Percentiles rank a stretch among this genome's conserved stretches.
Evolutionary conservation across 2,329 filamentous ascomycete species (phyloP).

Genomic region (Colletotrichum tabaci): DNA sequence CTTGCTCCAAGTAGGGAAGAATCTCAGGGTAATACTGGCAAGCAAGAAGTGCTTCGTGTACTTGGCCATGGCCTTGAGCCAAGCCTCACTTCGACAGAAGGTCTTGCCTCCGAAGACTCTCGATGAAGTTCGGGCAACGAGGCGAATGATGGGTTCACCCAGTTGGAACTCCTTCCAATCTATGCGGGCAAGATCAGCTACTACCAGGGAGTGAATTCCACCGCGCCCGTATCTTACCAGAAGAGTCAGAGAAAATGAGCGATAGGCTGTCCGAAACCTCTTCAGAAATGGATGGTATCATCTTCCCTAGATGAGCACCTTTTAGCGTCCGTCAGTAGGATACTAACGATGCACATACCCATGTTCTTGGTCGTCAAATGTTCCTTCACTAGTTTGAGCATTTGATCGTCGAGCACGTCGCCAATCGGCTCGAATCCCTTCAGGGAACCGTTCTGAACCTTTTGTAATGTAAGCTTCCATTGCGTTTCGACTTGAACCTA

Average conservation of each 20-base stretch:
- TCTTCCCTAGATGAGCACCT: neutral
- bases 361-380: constrained; percentile 1
- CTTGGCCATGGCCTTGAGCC: constrained; percentile 6
- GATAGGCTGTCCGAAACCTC: neutral
- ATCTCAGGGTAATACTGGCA: neutral
- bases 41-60: constrained; percentile 6
- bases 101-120: constrained; percentile 3
- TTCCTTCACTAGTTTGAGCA: neutral
- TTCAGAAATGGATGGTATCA: constrained; percentile 4
- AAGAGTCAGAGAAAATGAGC: neutral
- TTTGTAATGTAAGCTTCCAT: neutral
- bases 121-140: neutral
- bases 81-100: neutral
- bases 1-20: neutral
- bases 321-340: neutral
- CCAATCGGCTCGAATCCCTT: constrained; percentile 1
- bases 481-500: neutral
- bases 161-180: neutral
- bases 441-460: neutral
- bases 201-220: neutral
- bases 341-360: neutral
- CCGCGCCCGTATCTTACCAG: neutral
- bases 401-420: neutral
- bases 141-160: neutral
- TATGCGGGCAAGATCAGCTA: neutral